Evolutionary conservation across 345 rosid genomes (phyloP), one percentile per base, ranked within the genome.

Genomic region (Melaleuca alternifolia): DNA sequence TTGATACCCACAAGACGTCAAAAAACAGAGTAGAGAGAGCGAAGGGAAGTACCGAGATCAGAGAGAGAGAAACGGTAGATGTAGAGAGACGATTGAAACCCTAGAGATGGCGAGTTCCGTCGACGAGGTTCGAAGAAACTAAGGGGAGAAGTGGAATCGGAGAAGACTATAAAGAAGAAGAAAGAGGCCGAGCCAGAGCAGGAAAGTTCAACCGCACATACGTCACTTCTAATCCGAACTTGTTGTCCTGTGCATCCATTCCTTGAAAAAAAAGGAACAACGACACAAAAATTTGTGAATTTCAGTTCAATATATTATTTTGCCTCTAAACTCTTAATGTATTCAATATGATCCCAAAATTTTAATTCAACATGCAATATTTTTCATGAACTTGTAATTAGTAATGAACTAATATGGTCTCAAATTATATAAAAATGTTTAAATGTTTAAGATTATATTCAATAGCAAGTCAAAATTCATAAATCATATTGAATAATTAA

Each of bases 301-400:
- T 41, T 41, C 41, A 41, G 41, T 41, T 41, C 41, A 2, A 41
- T 41, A 41, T 41, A 41, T 41, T 41, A 41, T 41, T 41, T 41
- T 41, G 41, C 4, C 11, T 2, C 0, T 57, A 2, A 11, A 5
- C 0, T 57, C 5, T 57, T 57, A 57, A 0, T 11, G 2, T 57
- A 11, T 57, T 11, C 3, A 5, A 23, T 56, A 0, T 0, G 1
- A 56, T 56, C 1, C 0, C 2, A 10, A 0, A 57, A 26, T 0
- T 26, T 26, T 57, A 2, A 10, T 6, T 11, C 0, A 9, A 56
- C 10, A 11, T 26, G 24, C n/a, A 57, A 57, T 26, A 2, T 1
- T 6, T 11, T 6, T 11, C 1, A 0, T 57, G 14, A 57, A 57
- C 0, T 26, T 57, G 26, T 26, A 57, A 41, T 41, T 41, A 41